Evolutionary conservation across 371 early-diverging fungal genomes (phyloP), one percentile per base, ranked within the genome.

Genomic region (Blakeslea trispora): DNA sequence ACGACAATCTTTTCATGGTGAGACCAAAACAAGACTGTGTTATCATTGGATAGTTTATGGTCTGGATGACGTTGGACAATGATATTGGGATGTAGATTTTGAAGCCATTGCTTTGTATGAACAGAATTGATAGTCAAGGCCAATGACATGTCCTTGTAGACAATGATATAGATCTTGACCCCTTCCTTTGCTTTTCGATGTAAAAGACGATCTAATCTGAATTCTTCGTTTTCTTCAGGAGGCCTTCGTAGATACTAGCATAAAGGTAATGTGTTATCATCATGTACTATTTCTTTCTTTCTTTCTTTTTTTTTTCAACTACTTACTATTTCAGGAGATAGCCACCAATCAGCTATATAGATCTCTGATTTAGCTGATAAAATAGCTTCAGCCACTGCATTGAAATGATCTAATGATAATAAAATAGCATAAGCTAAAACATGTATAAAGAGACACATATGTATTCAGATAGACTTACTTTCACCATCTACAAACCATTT

Each of bases 301-400:
- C n/a, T n/a, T n/a, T n/a, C n/a, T n/a, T n/a, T n/a, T n/a, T 37
- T 31, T 23, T 42, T 42, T 52, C 6, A 28, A 28, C 28, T 5
- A 28, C 11, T 57, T 73, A 85, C 85, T 68, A 93, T 46, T 57
- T 93, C 91, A 7, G 93, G 93, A 10, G 86, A 80, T 23, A 93
- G 73, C 92, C 95, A 95, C 97, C 97, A 97, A 68, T 92, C 97
- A 32, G 78, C 83, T 57, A 95, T 93, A 61, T 86, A 94, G 31
- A 95, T 91, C 52, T 83, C 84, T 18, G 81, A 78, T 55, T 86
- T 87, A 37, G 96, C 95, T 11, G 83, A 79, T 50, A 86, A 66
- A 51, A 95, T 77, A 11, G 91, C 89, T 51, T 91, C 87, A 4
- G 90, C 89, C 5, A 94, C 78, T 1, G 88, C 89, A 58, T 83